Evolutionary conservation across 495 filamentous ascomycete species (phyloP).

Genomic region (Penicillium steckii): DNA sequence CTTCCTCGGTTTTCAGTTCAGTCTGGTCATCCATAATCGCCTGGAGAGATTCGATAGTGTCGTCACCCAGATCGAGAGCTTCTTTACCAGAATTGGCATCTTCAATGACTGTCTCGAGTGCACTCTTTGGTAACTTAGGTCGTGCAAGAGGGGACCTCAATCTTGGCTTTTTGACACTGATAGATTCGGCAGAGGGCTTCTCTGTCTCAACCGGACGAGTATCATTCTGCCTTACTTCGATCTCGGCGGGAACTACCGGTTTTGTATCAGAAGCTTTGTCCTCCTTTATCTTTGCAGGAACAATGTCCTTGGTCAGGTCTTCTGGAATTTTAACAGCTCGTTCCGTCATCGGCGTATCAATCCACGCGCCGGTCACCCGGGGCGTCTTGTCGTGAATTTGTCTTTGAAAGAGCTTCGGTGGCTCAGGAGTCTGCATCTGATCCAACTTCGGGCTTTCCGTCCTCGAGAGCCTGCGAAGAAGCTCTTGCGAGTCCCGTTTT

Average conservation of each 20-base stretch:
- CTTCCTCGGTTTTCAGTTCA: slow-evolving; percentile 36
- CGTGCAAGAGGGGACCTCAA: slow-evolving; percentile 29
- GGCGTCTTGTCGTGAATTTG: slow-evolving; percentile 48
- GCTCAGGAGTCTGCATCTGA: slow-evolving; percentile 33
- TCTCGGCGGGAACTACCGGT: background rate
- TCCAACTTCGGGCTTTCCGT: slow-evolving; percentile 48
- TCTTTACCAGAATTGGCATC: slow-evolving; percentile 47
- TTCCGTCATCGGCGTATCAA: slow-evolving; percentile 52
- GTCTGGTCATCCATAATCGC: slow-evolving; percentile 47
- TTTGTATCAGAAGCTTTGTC: background rate
- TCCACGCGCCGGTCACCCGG: slow-evolving; percentile 50
- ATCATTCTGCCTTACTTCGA: slow-evolving; percentile 5
- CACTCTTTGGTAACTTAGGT: slow-evolving; percentile 49
- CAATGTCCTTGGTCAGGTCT: slow-evolving; percentile 30
- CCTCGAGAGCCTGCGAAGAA: slow-evolving; percentile 63
- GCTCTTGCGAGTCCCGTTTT: slow-evolving; percentile 61
- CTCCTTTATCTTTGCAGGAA: slow-evolving; percentile 12
- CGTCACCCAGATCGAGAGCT: slow-evolving; percentile 50
- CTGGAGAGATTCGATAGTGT: slow-evolving; percentile 63
- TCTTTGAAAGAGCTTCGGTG: slow-evolving; percentile 42
- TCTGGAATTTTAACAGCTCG: slow-evolving; percentile 27
- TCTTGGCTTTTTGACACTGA: background rate
- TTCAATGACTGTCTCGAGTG: slow-evolving; percentile 52
- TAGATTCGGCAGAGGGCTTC: background rate
- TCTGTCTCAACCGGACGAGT: background rate